Evolutionary conservation across 2,329 filamentous ascomycete genomes (phyloP).

Genomic region (Neobulgaria alba): DNA sequence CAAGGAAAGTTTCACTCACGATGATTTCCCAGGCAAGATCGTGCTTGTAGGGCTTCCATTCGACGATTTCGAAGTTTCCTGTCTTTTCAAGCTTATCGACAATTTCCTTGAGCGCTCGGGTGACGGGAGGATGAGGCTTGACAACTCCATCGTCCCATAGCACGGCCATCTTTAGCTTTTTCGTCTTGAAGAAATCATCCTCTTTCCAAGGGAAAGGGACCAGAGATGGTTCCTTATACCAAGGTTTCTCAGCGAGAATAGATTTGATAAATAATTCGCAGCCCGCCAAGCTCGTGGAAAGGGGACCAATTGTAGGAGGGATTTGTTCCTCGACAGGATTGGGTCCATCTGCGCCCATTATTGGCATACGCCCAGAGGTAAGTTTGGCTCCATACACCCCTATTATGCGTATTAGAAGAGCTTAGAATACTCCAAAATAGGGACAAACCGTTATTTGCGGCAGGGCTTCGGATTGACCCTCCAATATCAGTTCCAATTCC

Average conservation of each 20-base stretch:
- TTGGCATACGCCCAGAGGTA: slow-evolving; percentile 21
- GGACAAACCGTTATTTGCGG: slow-evolving; percentile 36
- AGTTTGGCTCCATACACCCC: slow-evolving; percentile 28
- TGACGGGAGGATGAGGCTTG: slow-evolving; percentile 50
- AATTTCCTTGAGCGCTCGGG: slow-evolving; percentile 45
- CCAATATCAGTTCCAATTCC: slow-evolving; percentile 48
- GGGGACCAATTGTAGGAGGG: slow-evolving; percentile 41
- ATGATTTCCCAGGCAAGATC: slow-evolving; percentile 41
- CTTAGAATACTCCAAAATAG: neutral
- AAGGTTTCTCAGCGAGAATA: slow-evolving; percentile 37
- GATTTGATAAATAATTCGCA: slow-evolving; percentile 35
- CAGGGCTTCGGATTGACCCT: slow-evolving; percentile 39
- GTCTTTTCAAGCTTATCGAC: slow-evolving; percentile 40
- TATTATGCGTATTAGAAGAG: neutral
- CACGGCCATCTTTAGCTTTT: slow-evolving; percentile 51
- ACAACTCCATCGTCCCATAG: slow-evolving; percentile 52
- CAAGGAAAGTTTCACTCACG: slow-evolving; percentile 25
- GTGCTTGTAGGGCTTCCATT: slow-evolving; percentile 47
- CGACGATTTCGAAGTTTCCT: slow-evolving; percentile 43
- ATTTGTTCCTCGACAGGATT: slow-evolving; percentile 30
- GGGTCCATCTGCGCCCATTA: slow-evolving; percentile 15
- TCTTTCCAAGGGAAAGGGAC: slow-evolving; percentile 44
- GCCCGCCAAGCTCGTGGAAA: slow-evolving; percentile 44
- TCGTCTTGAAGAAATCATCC: slow-evolving; percentile 26
- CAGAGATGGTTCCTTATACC: slow-evolving; percentile 42